phyloP scores from a whole-genome alignment of 768 basidiomycete genomes.

The Lepiota brunneoincarnata region DNA sequence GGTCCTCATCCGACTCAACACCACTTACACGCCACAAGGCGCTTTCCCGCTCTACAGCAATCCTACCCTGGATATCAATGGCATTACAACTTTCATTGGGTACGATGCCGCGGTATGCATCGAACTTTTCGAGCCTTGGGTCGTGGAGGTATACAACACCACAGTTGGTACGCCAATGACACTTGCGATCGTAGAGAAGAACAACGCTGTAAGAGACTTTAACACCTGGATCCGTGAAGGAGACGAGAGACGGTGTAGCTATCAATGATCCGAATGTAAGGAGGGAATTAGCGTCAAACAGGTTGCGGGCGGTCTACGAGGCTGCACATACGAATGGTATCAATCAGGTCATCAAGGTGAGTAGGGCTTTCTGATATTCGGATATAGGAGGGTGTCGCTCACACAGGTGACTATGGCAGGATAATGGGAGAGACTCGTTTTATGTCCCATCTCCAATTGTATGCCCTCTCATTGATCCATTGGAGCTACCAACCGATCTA shows the following conservation, averaged over 20 bases:
- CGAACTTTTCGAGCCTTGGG: constrained; percentile 38
- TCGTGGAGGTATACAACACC: constrained; percentile 35
- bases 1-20: constrained; percentile 34
- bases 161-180: constrained; percentile 29
- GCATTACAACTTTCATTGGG: constrained; percentile 31
- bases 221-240: constrained; percentile 16
- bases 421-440: constrained; percentile 34
- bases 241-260: constrained; percentile 19
- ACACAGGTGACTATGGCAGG: constrained; percentile 18
- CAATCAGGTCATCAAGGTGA: constrained; percentile 31
- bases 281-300: constrained; percentile 27
- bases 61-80: constrained; percentile 20
- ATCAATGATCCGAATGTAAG: constrained; percentile 19
- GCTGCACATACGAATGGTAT: constrained; percentile 35
- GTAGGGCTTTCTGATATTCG: constrained; percentile 11
- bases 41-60: constrained; percentile 22
- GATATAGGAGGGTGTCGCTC: neutral
- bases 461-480: constrained; percentile 1
- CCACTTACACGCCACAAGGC: constrained; percentile 29
- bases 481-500: neutral
- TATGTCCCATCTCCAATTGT: constrained; percentile 44
- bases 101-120: constrained; percentile 39
- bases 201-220: constrained; percentile 22
- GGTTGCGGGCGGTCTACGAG: constrained; percentile 23
- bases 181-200: constrained; percentile 28